Evolutionary conservation across 2,329 filamentous ascomycete genomes (phyloP), one percentile per base, ranked within the genome.

Genomic region (Paecilomyces niveus): DNA sequence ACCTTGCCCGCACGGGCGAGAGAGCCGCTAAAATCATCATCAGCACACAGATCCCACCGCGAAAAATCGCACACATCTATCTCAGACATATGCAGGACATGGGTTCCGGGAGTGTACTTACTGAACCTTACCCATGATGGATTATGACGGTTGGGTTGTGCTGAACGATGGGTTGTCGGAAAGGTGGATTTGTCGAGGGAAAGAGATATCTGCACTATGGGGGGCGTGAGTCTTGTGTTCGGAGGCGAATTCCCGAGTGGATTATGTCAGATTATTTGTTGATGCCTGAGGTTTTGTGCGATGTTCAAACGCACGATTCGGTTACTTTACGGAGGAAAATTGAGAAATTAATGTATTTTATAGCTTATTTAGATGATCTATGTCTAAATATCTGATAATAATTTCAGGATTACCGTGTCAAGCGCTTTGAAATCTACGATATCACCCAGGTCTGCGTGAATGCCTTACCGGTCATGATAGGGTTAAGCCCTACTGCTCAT

Each of bases 1-100:
- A 96, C 92, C 86, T 96, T 96, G 84, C 91, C 91, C 83, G 90
- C 90, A 91, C 90, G 90, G 80, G 90, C 90, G 81, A 94, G 89
- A 78, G 90, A 94, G 80, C 90, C 90, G 88, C 26, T 24, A 24
- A 21, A 24, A 21, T 52, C 22, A 52, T 29, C 26, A 22, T 52
- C 50, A 52, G 50, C 50, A 45, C 39, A 45, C n/a, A 45, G 15
- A 45, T 45, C 39, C 39, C 39, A 45, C 21, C 39, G 39, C 39
- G 5, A 45, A 45, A 45, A 45, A 18, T 8, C n/a, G 39, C 39
- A 45, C 39, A 9, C 8, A 3, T 45, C n/a, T 45, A 45, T 45
- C n/a, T 45, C n/a, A 21, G 39, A 18, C 4, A 18, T n/a, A 18
- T 21, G n/a, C 39, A 8, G 39, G n/a, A n/a, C 2, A 18, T 6